Percentiles rank a stretch among this genome's conserved stretches.
phyloP scores from a whole-genome alignment of 1,284 basidiomycete genomes.

The Trichosporon sp. region DNA sequence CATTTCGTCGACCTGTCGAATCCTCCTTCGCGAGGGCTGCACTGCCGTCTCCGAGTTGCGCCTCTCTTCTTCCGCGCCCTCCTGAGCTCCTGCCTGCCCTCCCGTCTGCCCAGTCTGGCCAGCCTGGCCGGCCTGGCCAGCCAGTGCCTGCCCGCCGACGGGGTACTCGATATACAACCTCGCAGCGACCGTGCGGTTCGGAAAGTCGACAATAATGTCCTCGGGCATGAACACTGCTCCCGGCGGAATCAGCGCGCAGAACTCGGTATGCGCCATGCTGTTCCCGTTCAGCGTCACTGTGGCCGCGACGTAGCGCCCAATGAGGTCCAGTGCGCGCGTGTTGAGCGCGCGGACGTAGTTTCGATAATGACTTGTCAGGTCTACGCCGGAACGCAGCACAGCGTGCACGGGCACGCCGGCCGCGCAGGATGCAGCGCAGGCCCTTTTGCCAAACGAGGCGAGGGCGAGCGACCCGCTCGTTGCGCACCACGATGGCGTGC shows the following conservation, averaged over 20 bases:
- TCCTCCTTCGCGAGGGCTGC: no score
- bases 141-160: no score
- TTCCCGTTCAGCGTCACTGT: constrained; percentile 6
- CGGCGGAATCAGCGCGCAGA: constrained; percentile 2
- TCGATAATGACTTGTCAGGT: constrained; percentile 11
- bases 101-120: no score
- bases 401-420: not conserved
- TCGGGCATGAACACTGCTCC: constrained; percentile 8
- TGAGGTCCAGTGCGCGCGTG: constrained; percentile 9
- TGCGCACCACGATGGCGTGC: not conserved
- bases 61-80: no score
- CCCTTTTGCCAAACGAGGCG: not conserved
- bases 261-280: not conserved
- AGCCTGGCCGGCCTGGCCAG: no score
- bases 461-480: not conserved
- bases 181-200: constrained; percentile 9
- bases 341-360: constrained; percentile 16
- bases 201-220: constrained; percentile 11
- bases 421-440: not conserved
- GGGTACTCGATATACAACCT: constrained; percentile 12
- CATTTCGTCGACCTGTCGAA: constrained; percentile 2
- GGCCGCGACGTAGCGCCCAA: constrained; percentile 9
- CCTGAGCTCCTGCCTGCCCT: no score
- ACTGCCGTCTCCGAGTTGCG: no score
- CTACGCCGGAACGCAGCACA: not conserved